phyloP scores from a whole-genome alignment of 83 land plant species.

The Thuja plicata region DNA sequence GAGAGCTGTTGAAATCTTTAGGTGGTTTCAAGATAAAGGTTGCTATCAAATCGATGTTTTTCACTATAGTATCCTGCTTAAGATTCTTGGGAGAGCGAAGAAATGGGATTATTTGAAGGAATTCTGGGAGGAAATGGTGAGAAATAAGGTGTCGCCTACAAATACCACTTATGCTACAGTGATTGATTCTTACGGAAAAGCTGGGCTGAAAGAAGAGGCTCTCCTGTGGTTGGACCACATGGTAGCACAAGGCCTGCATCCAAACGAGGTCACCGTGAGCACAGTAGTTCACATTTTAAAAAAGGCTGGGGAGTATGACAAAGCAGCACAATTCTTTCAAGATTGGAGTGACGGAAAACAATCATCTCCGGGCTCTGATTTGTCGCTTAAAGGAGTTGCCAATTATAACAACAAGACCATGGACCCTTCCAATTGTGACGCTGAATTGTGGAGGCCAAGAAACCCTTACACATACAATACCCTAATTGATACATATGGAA shows the following conservation, averaged over 20 bases:
- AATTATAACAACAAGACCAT: not conserved
- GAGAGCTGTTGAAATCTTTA: conserved; percentile 69
- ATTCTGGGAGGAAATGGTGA: conserved; percentile 70
- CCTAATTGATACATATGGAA: conserved; percentile 81
- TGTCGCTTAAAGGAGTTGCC: not conserved
- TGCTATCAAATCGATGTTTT: conserved; percentile 70
- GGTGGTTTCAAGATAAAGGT: conserved; percentile 69
- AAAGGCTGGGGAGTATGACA: conserved; percentile 62
- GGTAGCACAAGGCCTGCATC: conserved; percentile 53
- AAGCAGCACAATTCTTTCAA: conserved; percentile 61
- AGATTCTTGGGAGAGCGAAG: conserved; percentile 61
- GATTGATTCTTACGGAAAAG: conserved; percentile 77
- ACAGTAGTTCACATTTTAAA: conserved; percentile 68
- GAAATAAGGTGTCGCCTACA: conserved; percentile 43
- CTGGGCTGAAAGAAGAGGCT: conserved; percentile 66
- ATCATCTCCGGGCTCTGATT: not conserved
- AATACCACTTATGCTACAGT: conserved; percentile 84
- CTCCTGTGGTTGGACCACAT: conserved; percentile 62
- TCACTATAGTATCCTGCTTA: conserved; percentile 84
- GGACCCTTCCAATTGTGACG: not conserved
- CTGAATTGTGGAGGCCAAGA: conserved; percentile 7
- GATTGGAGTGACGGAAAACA: conserved; percentile 36
- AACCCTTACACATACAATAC: conserved; percentile 79
- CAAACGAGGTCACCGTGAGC: conserved; percentile 86
- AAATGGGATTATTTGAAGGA: conserved; percentile 60